Evolutionary conservation across 139 green algal species (phyloP).

Genomic region (Chlorella sp.): DNA sequence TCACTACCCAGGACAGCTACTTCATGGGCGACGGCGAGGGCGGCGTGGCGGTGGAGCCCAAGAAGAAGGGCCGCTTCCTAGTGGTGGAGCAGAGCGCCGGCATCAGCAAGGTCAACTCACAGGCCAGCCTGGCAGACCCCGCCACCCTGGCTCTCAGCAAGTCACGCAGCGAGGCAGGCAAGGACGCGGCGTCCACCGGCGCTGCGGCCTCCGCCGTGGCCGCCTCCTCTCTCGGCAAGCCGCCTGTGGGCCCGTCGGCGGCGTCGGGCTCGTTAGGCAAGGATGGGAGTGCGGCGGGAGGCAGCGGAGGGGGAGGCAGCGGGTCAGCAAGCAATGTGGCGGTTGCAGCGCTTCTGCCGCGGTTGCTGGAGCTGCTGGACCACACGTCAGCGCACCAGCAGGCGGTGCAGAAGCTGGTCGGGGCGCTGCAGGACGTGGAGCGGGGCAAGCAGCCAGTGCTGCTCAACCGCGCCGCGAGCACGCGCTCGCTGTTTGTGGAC

Average conservation of each 20-base stretch:
- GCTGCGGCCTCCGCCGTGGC: neutral
- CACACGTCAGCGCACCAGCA: slow-evolving; percentile 18
- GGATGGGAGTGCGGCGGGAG: neutral
- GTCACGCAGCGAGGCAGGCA: slow-evolving; percentile 3
- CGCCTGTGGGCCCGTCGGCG: slow-evolving; percentile 5
- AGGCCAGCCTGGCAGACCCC: slow-evolving; percentile 19
- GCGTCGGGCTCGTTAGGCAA: neutral
- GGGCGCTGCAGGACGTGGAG: slow-evolving; percentile 46
- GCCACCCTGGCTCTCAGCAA: neutral
- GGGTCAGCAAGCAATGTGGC: too few species aligned
- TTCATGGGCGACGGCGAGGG: neutral
- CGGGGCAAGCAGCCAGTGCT: slow-evolving; percentile 43
- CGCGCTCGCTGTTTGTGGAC: slow-evolving; percentile 5
- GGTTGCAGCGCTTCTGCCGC: slow-evolving; percentile 29
- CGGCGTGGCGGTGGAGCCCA: slow-evolving; percentile 20
- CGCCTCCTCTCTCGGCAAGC: slow-evolving; percentile 14
- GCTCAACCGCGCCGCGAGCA: slow-evolving; percentile 17
- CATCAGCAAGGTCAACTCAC: slow-evolving; percentile 24
- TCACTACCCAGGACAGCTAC: neutral
- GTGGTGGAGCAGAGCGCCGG: slow-evolving; percentile 64
- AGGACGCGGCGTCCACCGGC: neutral
- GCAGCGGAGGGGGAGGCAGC: too few species aligned
- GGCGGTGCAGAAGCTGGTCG: slow-evolving; percentile 28
- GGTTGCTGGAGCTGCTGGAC: slow-evolving; percentile 62
- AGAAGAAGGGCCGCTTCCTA: slow-evolving; percentile 73